Evolutionary conservation across 352 stramenopile species (phyloP).

Genomic region (Pilasporangium apinafurcum): DNA sequence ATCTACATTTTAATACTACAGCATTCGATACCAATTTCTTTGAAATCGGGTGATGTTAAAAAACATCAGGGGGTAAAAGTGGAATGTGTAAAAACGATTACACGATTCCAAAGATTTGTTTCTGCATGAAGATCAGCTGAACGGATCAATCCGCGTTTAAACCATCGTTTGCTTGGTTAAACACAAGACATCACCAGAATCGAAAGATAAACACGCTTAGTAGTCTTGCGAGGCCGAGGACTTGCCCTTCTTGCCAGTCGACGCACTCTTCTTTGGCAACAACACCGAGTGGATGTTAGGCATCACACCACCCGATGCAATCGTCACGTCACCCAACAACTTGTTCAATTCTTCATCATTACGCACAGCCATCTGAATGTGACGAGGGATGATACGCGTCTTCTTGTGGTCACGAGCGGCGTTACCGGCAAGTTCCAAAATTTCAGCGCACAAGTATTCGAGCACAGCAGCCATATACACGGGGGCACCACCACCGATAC

Average conservation of each 20-base stretch:
- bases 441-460: slow-evolving; percentile 93
- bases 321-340: slow-evolving; percentile 92
- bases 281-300: slow-evolving; percentile 94
- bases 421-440: slow-evolving; percentile 94
- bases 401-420: slow-evolving; percentile 96
- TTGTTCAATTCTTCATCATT: slow-evolving; percentile 96
- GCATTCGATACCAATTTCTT: background rate
- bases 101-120: background rate
- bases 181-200: no score
- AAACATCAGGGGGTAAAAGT: slow-evolving; percentile 15
- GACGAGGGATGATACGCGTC: slow-evolving; percentile 92
- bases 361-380: slow-evolving; percentile 94
- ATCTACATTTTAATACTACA: slow-evolving; percentile 1
- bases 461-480: slow-evolving; percentile 92
- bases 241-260: slow-evolving; percentile 43
- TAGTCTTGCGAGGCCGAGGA: slow-evolving; percentile 50
- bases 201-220: slow-evolving; percentile 13
- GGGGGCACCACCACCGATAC: slow-evolving; percentile 79
- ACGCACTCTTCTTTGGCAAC: slow-evolving; percentile 81
- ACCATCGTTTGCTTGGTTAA: no score
- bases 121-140: no score
- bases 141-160: no score
- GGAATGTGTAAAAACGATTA: background rate
- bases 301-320: slow-evolving; percentile 93
- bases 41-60: slow-evolving; percentile 17